Conservation (phyloP, 2,329 filamentous ascomycete genomes). For the Rhytidhysteron rufulum region DNA sequence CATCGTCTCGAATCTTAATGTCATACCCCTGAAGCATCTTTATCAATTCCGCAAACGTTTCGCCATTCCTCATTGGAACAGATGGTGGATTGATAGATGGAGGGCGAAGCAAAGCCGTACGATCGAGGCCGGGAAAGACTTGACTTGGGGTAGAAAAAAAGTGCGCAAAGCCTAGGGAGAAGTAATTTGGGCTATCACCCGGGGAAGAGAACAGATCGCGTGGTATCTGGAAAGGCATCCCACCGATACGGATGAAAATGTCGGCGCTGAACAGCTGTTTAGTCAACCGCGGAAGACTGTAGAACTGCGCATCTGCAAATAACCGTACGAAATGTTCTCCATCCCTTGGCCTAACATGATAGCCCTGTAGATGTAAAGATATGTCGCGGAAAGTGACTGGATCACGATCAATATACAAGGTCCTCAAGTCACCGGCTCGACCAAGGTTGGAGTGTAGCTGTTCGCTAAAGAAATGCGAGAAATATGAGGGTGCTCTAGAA, state of each 20-base stretch:
- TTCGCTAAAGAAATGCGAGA: slow-evolving; percentile 87
- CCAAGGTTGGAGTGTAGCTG: slow-evolving; percentile 66
- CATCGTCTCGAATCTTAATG: slow-evolving; percentile 68
- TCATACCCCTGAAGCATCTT: slow-evolving; percentile 82
- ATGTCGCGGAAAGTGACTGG: slow-evolving; percentile 87
- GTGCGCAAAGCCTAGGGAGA: slow-evolving; percentile 81
- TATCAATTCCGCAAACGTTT: slow-evolving; percentile 77
- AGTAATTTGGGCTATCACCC: slow-evolving; percentile 93
- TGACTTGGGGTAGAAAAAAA: slow-evolving; percentile 80
- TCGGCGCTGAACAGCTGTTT: slow-evolving; percentile 88
- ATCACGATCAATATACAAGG: slow-evolving; percentile 92
- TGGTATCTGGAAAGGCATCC: slow-evolving; percentile 82
- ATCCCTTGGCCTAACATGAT: slow-evolving; percentile 78
- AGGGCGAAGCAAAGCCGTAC: slow-evolving; percentile 77
- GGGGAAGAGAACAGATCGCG: slow-evolving; percentile 80
- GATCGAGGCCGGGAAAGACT: slow-evolving; percentile 80
- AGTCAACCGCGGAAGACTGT: slow-evolving; percentile 82
- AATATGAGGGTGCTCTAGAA: slow-evolving; percentile 84
- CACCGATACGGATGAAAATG: slow-evolving; percentile 88
- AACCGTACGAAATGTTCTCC: slow-evolving; percentile 85
- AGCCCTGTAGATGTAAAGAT: slow-evolving; percentile 82
- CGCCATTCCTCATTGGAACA: slow-evolving; percentile 76
- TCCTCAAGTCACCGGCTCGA: slow-evolving; percentile 61
- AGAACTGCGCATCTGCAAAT: slow-evolving; percentile 94
- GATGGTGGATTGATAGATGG: slow-evolving; percentile 80